Evolutionary conservation across 1,284 basidiomycete genomes (phyloP).

Genomic region (Tilletia horrida): DNA sequence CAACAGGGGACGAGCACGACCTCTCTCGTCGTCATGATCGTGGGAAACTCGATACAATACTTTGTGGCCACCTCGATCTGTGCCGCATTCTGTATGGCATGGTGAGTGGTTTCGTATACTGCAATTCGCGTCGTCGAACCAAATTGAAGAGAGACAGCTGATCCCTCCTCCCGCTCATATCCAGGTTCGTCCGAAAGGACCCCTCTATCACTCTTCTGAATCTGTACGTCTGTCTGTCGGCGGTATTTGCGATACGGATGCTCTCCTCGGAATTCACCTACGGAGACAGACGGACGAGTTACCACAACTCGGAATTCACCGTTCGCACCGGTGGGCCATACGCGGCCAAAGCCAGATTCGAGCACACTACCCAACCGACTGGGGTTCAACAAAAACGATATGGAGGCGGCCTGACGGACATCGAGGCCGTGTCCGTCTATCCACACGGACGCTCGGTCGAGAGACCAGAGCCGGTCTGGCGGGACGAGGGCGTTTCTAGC

Average conservation of each 20-base stretch:
- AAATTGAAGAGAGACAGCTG: too few relatives aligned
- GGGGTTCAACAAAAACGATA: neutral
- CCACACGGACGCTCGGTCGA: neutral
- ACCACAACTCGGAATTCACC: too few relatives aligned
- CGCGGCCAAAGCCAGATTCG: too few relatives aligned
- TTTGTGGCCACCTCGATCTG: neutral
- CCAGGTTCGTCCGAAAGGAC: constrained; percentile 5
- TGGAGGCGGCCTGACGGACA: constrained; percentile 1
- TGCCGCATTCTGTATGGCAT: neutral
- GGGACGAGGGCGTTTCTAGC: neutral
- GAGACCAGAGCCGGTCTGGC: constrained; percentile 8
- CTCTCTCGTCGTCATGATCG: neutral
- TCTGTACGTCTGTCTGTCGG: neutral
- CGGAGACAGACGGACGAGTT: neutral
- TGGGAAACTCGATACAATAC: neutral
- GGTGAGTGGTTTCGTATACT: neutral
- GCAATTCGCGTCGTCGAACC: too few relatives aligned
- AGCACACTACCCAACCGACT: neutral
- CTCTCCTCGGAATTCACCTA: constrained; percentile 1
- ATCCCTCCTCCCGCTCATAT: neutral
- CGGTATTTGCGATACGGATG: neutral
- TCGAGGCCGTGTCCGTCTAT: neutral
- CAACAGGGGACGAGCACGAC: neutral
- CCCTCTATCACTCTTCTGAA: neutral
- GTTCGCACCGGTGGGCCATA: too few relatives aligned